Base-by-base conservation (phyloP, 345 rosid genomes). In the Citrus reticulata region DNA sequence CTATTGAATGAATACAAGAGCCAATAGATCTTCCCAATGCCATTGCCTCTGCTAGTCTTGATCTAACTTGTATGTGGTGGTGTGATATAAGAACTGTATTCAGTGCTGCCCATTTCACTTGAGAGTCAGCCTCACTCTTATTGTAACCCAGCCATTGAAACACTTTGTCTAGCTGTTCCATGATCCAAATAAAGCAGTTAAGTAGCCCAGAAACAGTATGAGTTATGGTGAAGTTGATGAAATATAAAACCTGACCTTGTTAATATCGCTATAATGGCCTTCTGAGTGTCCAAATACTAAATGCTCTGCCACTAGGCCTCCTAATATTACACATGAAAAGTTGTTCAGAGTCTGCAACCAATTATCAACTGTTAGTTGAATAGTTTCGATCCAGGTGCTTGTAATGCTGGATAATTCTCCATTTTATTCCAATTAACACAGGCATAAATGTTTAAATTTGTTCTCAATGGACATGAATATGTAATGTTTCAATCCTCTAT, bases 261-360 rank as follows among this genome's bases (percentile, higher is more conserved):
- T 70, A 74, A 88, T 70, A 78, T 91, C 92, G 1, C 91, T 66
- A 79, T 85, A 84, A 74, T 75, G 79, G 39, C 93, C 95, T 77
- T 86, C 80, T 0, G 92, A 80, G 73, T 66, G 57, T 70, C 95
- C 91, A 59, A 85, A 84, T 17, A 39, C 79, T 22, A 87, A 57
- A 20, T 90, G 83, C 73, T 90, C 94, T 69, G 90, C 86, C 9
- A 88, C 89, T 70, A 88, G 75, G 68, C 93, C 91, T 85, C 93
- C 90, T 42, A 85, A 73, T 61, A 86, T 78, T 19, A 88, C 81
- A 73, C 91, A 91, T 32, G 89, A 88, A 61, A 91, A 84, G 58
- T 81, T 74, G 81, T 82, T 83, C 68, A 84, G 75, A 42, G 69
- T 79, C 87, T 86, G 86, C 75, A 73, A 1, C 9, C 9, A 39